These are phyloP conservation scores for Paracamarosporium sp. DNA, from an alignment of 2,329 filamentous ascomycete genomes.

Conservation along the genomic window DNA sequence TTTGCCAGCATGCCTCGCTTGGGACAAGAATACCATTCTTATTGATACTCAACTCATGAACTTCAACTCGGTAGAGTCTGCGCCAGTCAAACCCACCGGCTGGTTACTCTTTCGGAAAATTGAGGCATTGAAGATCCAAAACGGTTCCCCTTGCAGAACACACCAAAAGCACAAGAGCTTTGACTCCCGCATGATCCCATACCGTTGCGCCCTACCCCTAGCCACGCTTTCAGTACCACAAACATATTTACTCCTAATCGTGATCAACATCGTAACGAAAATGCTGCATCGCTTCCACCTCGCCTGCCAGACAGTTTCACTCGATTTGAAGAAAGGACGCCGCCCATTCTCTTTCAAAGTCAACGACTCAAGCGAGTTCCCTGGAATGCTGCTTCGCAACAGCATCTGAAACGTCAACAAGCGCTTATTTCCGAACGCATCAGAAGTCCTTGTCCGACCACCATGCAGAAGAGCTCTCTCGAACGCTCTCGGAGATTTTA, in stretches of 20 bases:
- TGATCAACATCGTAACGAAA: conserved; percentile 9
- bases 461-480: neutral
- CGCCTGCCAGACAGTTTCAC: conserved; percentile 18
- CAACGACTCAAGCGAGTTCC: conserved; percentile 23
- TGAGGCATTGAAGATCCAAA: conserved; percentile 8
- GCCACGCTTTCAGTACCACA: conserved; percentile 31
- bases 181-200: conserved; percentile 17
- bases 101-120: neutral
- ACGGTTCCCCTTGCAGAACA: conserved; percentile 33
- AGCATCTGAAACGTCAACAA: conserved; percentile 12
- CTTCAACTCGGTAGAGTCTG: neutral
- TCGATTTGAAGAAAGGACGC: conserved; percentile 16
- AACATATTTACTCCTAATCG: conserved; percentile 9
- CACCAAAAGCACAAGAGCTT: conserved; percentile 14
- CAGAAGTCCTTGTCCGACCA: neutral
- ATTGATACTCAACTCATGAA: neutral
- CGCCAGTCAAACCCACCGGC: neutral
- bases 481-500: conserved; percentile 1
- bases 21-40: no score
- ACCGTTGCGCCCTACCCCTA: conserved; percentile 25
- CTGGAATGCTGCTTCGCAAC: conserved; percentile 25
- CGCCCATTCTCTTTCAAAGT: conserved; percentile 9
- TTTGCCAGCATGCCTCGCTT: no score
- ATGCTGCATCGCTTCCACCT: conserved; percentile 1
- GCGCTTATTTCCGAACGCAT: conserved; percentile 4